Base-by-base conservation (phyloP, 306 rosid species). In the Macrotyloma uniflorum region DNA sequence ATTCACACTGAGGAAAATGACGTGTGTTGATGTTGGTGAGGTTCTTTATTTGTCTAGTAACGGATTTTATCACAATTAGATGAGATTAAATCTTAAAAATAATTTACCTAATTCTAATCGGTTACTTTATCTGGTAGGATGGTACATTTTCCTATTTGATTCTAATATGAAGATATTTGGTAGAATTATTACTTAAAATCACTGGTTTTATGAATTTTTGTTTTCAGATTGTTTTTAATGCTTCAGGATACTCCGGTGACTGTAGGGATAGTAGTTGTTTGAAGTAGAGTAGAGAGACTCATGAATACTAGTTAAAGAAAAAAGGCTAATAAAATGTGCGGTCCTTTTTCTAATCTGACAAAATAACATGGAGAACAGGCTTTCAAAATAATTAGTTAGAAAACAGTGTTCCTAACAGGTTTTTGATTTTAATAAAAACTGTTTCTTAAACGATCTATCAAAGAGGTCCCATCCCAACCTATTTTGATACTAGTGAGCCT, bases 401-500 rank as follows among this genome's bases (percentile, higher is more conserved):
- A 64, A 35, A 35, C 18, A 36, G n/a, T 8, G 8, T 33, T 19
- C 49, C 12, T 20, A 19, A 22, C 35, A 66, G 3, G 0, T 63
- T 62, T 62, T n/a, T 61, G 12, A 61, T 8, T 63, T 63, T 63
- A 62, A 62, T 2, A 15, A 62, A 32, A 16, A 6, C 12, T 26
- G 2, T n/a, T 62, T 32, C n/a, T n/a, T 16, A 62, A 62, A 32
- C 0, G 28, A 62, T 62, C 8, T 3, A 62, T 63, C 47, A n/a
- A 10, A 32, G 46, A 33, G 46, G 16, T 32, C 47, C 46, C 8
- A n/a, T 32, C 47, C 16, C 8, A n/a, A 32, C 51, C 74, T n/a
- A 67, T 61, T 35, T 36, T 45, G 22, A 24, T 74, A 33, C 20
- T 45, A 20, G 85, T 43, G 67, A 68, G 59, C 49, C 74, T 61